These are phyloP conservation scores for Boletus pseudo-olivaceus DNA, from an alignment of 768 basidiomycete species.

Conservation along the genomic window DNA sequence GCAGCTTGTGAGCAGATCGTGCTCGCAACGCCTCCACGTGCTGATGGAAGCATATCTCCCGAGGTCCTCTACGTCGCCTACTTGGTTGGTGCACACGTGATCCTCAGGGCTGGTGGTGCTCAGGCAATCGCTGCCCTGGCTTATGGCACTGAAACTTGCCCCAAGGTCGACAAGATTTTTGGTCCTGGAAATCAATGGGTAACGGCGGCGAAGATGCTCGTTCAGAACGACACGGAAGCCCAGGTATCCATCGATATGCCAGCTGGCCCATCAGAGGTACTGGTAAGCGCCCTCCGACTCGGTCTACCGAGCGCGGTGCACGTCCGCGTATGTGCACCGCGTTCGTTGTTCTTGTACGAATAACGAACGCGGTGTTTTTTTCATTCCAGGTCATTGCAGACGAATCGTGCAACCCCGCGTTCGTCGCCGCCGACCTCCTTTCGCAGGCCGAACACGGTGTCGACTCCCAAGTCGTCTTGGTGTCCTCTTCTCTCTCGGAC, in stretches of 20 bases:
- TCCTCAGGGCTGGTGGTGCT: constrained; percentile 93
- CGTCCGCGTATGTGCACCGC: constrained; percentile 49
- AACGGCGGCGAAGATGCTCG: constrained; percentile 98
- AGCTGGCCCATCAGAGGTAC: constrained; percentile 94
- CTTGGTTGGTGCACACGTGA: constrained; percentile 83
- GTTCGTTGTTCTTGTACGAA: constrained; percentile 38
- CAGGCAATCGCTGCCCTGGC: constrained; percentile 96
- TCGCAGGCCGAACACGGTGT: constrained; percentile 98
- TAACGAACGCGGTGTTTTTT: constrained; percentile 25
- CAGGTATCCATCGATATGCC: constrained; percentile 99
- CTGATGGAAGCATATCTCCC: constrained; percentile 90
- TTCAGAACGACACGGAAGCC: constrained; percentile 97
- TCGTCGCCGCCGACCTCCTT: constrained; percentile 94
- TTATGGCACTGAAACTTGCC: constrained; percentile 91
- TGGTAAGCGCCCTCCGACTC: constrained; percentile 47
- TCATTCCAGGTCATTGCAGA: constrained; percentile 84
- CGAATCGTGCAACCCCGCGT: constrained; percentile 76
- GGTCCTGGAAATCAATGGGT: constrained; percentile 99
- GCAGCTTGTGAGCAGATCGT: constrained; percentile 92
- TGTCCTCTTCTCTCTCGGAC: constrained; percentile 66
- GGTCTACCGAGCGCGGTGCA: constrained; percentile 57
- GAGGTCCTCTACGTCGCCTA: constrained; percentile 97
- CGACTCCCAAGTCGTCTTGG: constrained; percentile 96
- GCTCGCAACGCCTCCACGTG: constrained; percentile 91
- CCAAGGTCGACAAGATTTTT: constrained; percentile 99